Conservation (phyloP, 805 yeast species). For the Middelhovenomyces tepae region DNA sequence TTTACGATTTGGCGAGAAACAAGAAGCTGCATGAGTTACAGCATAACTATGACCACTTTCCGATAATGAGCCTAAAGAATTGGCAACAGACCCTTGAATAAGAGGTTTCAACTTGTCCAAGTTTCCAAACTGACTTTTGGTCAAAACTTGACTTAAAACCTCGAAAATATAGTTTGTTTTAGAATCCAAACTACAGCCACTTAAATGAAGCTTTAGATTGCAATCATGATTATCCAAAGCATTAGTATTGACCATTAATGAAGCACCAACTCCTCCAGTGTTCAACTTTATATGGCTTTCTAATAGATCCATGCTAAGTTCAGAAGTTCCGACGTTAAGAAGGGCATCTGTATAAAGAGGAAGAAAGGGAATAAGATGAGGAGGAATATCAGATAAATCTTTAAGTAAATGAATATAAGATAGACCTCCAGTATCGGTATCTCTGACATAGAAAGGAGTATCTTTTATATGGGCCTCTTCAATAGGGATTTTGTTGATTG, state of each 20-base stretch:
- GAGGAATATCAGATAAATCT: constrained; percentile 49
- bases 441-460: constrained; percentile 20
- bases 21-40: constrained; percentile 53
- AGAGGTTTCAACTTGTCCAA: constrained; percentile 63
- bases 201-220: constrained; percentile 42
- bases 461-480: constrained; percentile 6
- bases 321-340: constrained; percentile 76
- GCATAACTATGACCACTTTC: constrained; percentile 88
- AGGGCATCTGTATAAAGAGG: constrained; percentile 73
- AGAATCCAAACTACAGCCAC: constrained; percentile 62
- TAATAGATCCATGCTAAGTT: constrained; percentile 62
- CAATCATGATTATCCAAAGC: constrained; percentile 30
- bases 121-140: constrained; percentile 57
- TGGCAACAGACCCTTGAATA: constrained; percentile 65
- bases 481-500: constrained; percentile 18
- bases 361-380: constrained; percentile 54
- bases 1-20: constrained; percentile 49
- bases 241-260: constrained; percentile 37
- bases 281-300: constrained; percentile 75
- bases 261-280: constrained; percentile 80
- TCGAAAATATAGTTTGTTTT: constrained; percentile 54
- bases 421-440: constrained; percentile 46
- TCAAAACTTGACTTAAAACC: constrained; percentile 60
- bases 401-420: constrained; percentile 67
- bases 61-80: constrained; percentile 69